Evolutionary conservation across 2,329 filamentous ascomycete genomes (phyloP).

Genomic region (Colletotrichum sp.): DNA sequence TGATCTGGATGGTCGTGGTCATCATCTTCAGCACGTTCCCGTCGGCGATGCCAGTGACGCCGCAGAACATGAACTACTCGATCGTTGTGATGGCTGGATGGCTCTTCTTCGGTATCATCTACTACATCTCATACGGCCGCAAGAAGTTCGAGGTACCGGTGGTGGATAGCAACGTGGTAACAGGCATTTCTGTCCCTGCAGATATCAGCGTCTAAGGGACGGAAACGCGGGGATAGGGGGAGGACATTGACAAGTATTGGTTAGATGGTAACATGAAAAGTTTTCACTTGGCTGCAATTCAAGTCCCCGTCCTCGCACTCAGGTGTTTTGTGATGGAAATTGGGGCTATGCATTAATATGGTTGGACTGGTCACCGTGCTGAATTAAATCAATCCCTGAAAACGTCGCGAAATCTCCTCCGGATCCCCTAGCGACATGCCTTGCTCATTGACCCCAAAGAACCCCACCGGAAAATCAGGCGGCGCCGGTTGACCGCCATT

Average conservation of each 20-base stretch:
- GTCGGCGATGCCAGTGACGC: conserved; percentile 39
- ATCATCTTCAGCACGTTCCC: conserved; percentile 52
- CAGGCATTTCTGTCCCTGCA: not conserved
- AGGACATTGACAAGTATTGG: not conserved
- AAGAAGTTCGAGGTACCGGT: conserved; percentile 30
- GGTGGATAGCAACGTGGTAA: not conserved
- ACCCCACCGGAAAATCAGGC: not conserved
- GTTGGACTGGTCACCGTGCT: not conserved
- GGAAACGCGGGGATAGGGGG: not conserved
- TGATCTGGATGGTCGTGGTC: conserved; percentile 47
- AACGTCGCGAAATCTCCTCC: conserved; percentile 34
- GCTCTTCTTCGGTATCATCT: conserved; percentile 36
- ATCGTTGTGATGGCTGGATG: conserved; percentile 46
- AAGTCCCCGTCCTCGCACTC: not conserved
- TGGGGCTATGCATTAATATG: fast-evolving
- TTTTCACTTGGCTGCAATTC: not conserved
- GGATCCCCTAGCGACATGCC: conserved; percentile 22
- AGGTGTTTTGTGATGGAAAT: not conserved
- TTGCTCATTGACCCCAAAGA: conserved; percentile 7
- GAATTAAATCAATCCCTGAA: conserved; percentile 33
- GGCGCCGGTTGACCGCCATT: conserved; percentile 13
- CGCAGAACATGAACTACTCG: conserved; percentile 52
- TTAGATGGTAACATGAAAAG: not conserved
- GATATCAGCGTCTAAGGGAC: not conserved
- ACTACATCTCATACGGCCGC: conserved; percentile 31